phyloP scores from a whole-genome alignment of 1,284 basidiomycete genomes.

The Sanguinoderma infundibulare region DNA sequence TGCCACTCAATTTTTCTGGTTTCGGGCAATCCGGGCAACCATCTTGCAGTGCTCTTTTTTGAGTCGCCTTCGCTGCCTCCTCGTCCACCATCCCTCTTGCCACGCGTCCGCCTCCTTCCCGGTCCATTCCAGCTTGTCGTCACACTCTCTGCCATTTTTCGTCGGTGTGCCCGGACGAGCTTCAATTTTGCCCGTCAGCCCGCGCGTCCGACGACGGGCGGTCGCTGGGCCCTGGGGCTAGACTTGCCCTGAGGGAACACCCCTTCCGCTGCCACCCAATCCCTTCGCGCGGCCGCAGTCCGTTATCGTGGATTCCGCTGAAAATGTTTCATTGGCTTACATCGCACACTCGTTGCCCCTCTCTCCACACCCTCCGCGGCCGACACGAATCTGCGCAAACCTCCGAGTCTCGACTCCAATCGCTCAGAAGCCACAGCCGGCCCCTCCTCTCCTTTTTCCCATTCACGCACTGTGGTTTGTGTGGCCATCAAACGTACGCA shows the following conservation, averaged over 20 bases:
- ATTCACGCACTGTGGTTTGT: not conserved
- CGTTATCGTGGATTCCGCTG: not conserved
- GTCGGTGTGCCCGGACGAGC: not conserved
- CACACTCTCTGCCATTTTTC: not conserved
- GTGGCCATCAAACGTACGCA: not conserved
- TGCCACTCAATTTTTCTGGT: conserved; percentile 7
- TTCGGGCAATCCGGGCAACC: not conserved
- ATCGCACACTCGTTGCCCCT: not conserved
- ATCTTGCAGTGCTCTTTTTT: not conserved
- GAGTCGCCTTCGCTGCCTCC: not conserved
- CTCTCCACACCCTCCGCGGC: not conserved
- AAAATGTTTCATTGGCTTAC: not conserved
- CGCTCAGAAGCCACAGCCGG: not conserved
- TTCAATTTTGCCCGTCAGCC: not conserved
- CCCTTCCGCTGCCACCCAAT: not conserved
- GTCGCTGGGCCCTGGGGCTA: not conserved
- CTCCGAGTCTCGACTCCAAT: not conserved
- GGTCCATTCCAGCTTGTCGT: not conserved
- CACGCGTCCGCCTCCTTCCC: not conserved
- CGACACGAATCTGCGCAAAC: not conserved
- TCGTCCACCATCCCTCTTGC: not conserved
- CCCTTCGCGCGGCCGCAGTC: not conserved
- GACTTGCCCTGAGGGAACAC: not conserved
- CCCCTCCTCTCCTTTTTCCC: not conserved
- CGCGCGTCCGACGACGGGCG: conserved; percentile 7